phyloP scores from a whole-genome alignment of 2,329 filamentous ascomycete species.

The Cladosporium austrohemisphaericum region DNA sequence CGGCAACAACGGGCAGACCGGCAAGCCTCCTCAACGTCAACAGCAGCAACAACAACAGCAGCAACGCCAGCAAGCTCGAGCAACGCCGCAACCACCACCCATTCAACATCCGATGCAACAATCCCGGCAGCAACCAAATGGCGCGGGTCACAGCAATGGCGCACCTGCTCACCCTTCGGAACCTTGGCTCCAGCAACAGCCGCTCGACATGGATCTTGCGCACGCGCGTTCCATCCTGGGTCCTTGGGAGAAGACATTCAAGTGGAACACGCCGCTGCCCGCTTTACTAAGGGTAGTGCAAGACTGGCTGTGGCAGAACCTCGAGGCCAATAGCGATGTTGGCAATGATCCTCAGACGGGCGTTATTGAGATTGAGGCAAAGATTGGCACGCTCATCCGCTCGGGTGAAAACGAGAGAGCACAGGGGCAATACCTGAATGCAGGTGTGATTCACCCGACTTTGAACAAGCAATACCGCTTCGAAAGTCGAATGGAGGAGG shows the following conservation, averaged over 20 bases:
- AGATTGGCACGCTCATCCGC: constrained; percentile 78
- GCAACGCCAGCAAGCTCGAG: background rate
- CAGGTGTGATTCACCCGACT: constrained; percentile 63
- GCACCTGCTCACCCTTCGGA: background rate
- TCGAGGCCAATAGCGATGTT: constrained; percentile 46
- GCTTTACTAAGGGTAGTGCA: constrained; percentile 23
- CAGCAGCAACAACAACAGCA: constrained; percentile 8
- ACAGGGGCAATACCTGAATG: constrained; percentile 62
- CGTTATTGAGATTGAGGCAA: constrained; percentile 89
- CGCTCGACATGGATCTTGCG: constrained; percentile 6
- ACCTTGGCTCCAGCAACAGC: background rate
- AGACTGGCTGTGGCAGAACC: constrained; percentile 27
- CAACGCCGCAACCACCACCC: background rate
- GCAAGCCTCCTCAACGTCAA: constrained; percentile 1
- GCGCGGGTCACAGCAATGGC: background rate
- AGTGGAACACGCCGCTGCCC: constrained; percentile 25
- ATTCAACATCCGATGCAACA: background rate
- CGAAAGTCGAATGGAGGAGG: constrained; percentile 85
- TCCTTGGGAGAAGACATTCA: constrained; percentile 31
- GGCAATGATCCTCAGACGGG: constrained; percentile 59
- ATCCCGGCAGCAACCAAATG: constrained; percentile 3
- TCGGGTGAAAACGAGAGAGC: constrained; percentile 68
- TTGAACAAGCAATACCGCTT: constrained; percentile 58
- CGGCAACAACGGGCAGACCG: background rate
- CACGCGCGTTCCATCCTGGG: constrained; percentile 23